Base-by-base conservation (phyloP, 1,139 yeast genomes). In the Saccharomyces pastorianus region DNA sequence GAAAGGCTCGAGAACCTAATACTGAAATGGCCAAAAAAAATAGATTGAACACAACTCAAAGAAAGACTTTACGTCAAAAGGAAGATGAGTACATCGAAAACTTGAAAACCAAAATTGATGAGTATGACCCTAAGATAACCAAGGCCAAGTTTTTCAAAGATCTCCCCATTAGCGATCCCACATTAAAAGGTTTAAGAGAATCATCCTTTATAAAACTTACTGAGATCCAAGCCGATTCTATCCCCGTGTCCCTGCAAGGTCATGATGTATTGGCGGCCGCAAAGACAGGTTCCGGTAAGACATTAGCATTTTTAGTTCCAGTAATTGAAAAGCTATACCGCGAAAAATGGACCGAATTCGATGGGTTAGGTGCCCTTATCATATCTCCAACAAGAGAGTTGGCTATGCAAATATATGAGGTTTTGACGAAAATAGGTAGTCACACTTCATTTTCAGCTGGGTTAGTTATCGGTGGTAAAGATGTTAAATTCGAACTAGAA, bases 401-500 rank as follows among this genome's bases (percentile, higher is more conserved):
- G 57, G 96, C 99, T 0, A 85, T 89, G 60, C 99, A 93, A 71
- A 93, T 88, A 28, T 93, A 90, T 65, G 96, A 91, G 66, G 98
- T 93, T 2, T 73, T 93, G 58, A 76, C 86, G 31, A 88, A 85
- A 63, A 85, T 93, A 54, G 99, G 99, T 41, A 81, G 84, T 52
- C 77, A 82, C 61, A 88, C 85, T 62, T 77, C 84, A 11, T 83
- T 93, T 58, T 88, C 96, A 4, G 98, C 98, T 1, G 99, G 97
- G 58, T 76, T 93, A 61, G 96, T 93, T 20, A 91, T 95, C 63
- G 99, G 99, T 56, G 99, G 99, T 52, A 91, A 93, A 68, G 97
- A 93, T 69, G 89, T 88, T 46, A 82, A 82, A 60, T 88, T 78
- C 60, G 99, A 93, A 70, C 83, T 83, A 63, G 97, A 90, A 55